These are phyloP conservation scores for Hypoxylon sp. DNA, from an alignment of 2,329 filamentous ascomycete species.

Conservation along the genomic window DNA sequence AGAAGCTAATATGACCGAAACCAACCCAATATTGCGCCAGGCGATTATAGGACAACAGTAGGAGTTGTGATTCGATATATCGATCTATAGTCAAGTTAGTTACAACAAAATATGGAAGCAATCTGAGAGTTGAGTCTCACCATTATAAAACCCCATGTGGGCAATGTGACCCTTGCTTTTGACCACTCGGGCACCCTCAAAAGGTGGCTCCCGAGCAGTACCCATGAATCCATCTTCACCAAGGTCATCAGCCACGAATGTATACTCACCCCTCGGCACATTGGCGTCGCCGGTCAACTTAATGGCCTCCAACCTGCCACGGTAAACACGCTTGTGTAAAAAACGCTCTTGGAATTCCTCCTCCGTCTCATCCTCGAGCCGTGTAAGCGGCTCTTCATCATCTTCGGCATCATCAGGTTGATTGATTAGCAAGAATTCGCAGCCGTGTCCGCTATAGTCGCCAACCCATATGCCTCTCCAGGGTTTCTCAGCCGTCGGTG, in stretches of 20 bases:
- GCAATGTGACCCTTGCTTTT: slow-evolving; percentile 84
- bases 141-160: slow-evolving; percentile 76
- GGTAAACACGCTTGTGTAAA: slow-evolving; percentile 66
- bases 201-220: slow-evolving; percentile 75
- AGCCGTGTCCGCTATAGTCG: slow-evolving; percentile 89
- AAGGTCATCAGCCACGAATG: slow-evolving; percentile 85
- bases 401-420: slow-evolving; percentile 74
- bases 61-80: slow-evolving; percentile 81
- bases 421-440: slow-evolving; percentile 86
- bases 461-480: slow-evolving; percentile 94
- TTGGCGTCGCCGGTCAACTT: slow-evolving; percentile 95
- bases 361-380: slow-evolving; percentile 60
- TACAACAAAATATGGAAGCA: slow-evolving; percentile 3
- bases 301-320: slow-evolving; percentile 82
- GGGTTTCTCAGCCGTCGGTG: slow-evolving; percentile 82
- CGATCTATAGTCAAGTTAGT: slow-evolving; percentile 66
- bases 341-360: slow-evolving; percentile 63
- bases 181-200: slow-evolving; percentile 81
- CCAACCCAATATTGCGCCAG: slow-evolving; percentile 87
- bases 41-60: slow-evolving; percentile 82
- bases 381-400: slow-evolving; percentile 60
- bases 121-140: slow-evolving; percentile 65
- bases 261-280: slow-evolving; percentile 87
- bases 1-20: slow-evolving; percentile 73
- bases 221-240: slow-evolving; percentile 75